Evolutionary conservation across 257 asterid genomes (phyloP), one percentile per base, ranked within the genome.

Genomic region (Nicotiana tabacum): DNA sequence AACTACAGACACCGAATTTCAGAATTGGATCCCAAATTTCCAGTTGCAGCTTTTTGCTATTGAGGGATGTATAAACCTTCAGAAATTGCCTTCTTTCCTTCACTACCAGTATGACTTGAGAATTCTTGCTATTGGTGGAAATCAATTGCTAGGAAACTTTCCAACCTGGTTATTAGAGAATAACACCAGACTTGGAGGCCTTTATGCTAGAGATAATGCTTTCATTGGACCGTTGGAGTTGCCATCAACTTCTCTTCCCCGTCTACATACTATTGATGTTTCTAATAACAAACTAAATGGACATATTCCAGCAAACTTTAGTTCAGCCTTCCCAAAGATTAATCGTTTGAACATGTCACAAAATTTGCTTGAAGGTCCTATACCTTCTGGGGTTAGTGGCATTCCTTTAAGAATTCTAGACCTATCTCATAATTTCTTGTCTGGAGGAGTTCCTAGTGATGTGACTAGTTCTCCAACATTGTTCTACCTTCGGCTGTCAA

Each of bases 381-480:
- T 77, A 51, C 81, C 12, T 55, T 55, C 81, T 2, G 4, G 1
- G 30, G 12, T 56, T 18, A 12, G 29, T 1, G 15, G 64, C 32
- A 1, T 0, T 56, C 7, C n/a, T 6, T 7, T 78, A 33, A 0
- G 0, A 4, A 0, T 0, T 0, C 0, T 78, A 33, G 82, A 78
- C 35, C 8, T 58, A 2, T 18, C 82, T 30, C 0, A 1, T 3
- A 78, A 57, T 32, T 0, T 8, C 0, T 77, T 77, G 5, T 30
- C 51, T 0, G 67, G 81, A 77, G 65, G 0, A 30, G 51, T 77
- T 56, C n/a, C 53, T 51, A 0, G 46, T 8, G 60, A 68, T 53
- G 4, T 57, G 65, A 8, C 1, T 29, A 80, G 72, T 8, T 69
- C 70, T 57, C 6, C 51, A 8, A 0, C 0, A 0, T 4, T 82